A percentile compares a stretch with the other conserved stretches of the same genome.
These are phyloP conservation scores for Geosmithia morbida DNA, from an alignment of 2,329 filamentous ascomycete species.

Conservation along the genomic window DNA sequence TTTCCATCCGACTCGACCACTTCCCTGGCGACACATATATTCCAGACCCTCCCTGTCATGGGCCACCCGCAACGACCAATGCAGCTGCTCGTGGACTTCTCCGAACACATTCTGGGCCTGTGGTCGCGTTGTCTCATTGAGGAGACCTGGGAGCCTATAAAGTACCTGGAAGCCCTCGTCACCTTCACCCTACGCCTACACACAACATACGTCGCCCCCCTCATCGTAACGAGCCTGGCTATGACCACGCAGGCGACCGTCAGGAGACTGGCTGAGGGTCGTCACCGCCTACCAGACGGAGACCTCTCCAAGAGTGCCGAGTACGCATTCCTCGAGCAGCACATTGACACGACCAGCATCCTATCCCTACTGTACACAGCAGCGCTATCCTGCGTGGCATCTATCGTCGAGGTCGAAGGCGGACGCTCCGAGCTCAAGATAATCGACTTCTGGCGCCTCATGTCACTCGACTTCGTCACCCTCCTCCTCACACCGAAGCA, in stretches of 20 bases:
- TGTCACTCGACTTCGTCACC: constrained; percentile 52
- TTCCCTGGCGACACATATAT: constrained; percentile 52
- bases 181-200: constrained; percentile 49
- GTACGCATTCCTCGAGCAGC: constrained; percentile 22
- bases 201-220: constrained; percentile 40
- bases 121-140: constrained; percentile 58
- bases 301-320: constrained; percentile 28
- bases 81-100: constrained; percentile 50
- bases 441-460: constrained; percentile 49
- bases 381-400: constrained; percentile 42
- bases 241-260: constrained; percentile 44
- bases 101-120: constrained; percentile 45
- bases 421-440: constrained; percentile 12
- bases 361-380: constrained; percentile 52
- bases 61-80: constrained; percentile 31
- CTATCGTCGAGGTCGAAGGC: constrained; percentile 10
- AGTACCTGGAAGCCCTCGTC: constrained; percentile 49
- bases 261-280: constrained; percentile 40
- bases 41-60: constrained; percentile 49
- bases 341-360: constrained; percentile 49
- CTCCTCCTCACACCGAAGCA: constrained; percentile 56
- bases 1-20: constrained; percentile 49
- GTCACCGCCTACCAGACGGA: constrained; percentile 34
- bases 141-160: constrained; percentile 46
- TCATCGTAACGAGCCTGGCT: constrained; percentile 42